phyloP scores from a whole-genome alignment of 2,329 filamentous ascomycete species.

The Mollisia scopiformis region DNA sequence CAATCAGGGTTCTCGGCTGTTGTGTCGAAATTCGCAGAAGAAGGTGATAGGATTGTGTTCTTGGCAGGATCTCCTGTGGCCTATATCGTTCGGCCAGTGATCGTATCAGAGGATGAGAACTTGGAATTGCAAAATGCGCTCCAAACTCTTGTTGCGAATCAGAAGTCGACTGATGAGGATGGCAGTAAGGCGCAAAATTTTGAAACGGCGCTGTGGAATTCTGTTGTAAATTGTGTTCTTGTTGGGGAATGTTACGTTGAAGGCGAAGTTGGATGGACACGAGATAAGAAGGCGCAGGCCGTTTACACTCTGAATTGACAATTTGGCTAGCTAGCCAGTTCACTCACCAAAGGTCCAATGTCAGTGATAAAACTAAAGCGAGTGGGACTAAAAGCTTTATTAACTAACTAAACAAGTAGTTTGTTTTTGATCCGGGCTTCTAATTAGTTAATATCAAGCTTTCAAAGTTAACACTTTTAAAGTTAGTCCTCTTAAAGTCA shows the following conservation, averaged over 20 bases:
- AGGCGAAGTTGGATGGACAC: slow-evolving; percentile 1
- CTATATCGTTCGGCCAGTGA: neutral
- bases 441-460: too few relatives aligned
- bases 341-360: too few relatives aligned
- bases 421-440: too few relatives aligned
- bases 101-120: neutral
- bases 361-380: too few relatives aligned
- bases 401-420: too few relatives aligned
- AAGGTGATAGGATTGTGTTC: neutral
- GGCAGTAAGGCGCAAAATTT: neutral
- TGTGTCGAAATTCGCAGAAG: neutral
- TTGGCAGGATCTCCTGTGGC: neutral
- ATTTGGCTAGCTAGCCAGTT: neutral
- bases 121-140: neutral
- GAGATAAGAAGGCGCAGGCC: neutral
- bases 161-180: neutral
- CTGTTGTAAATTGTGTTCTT: neutral
- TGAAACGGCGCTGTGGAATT: neutral
- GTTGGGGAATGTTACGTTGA: slow-evolving; percentile 3
- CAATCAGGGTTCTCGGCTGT: neutral
- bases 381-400: too few relatives aligned
- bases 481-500: too few relatives aligned
- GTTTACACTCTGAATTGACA: neutral
- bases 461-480: too few relatives aligned
- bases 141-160: neutral